Percentiles rank a stretch among this genome's conserved stretches.
These are phyloP conservation scores for Fraxinus velutina DNA, from an alignment of 305 asterid species.

Conservation along the genomic window DNA sequence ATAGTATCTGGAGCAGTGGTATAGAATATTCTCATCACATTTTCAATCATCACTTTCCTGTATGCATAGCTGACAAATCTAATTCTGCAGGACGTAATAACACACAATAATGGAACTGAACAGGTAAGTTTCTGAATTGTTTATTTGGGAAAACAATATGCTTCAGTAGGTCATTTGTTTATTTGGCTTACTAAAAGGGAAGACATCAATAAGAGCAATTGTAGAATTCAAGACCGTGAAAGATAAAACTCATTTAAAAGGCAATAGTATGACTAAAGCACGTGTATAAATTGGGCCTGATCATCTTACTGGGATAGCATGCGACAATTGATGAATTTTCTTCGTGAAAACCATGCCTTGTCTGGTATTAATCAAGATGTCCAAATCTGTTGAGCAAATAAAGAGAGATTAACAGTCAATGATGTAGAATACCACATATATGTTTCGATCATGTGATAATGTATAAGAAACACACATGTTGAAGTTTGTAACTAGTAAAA, in stretches of 20 bases:
- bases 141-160: background rate
- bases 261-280: background rate
- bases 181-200: background rate
- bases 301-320: background rate
- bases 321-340: constrained; percentile 8
- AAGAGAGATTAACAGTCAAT: constrained; percentile 14
- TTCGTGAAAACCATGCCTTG: constrained; percentile 1
- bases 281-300: background rate
- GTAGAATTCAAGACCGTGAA: background rate
- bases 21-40: constrained; percentile 16
- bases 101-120: constrained; percentile 57
- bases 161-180: background rate
- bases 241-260: background rate
- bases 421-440: constrained; percentile 3
- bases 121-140: constrained; percentile 47
- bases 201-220: background rate
- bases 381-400: constrained; percentile 18
- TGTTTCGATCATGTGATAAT: background rate
- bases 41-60: constrained; percentile 8
- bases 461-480: background rate
- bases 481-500: background rate
- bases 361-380: constrained; percentile 18
- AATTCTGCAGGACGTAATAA: constrained; percentile 69
- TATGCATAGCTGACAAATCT: constrained; percentile 29
- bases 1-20: constrained; percentile 92